phyloP scores from a whole-genome alignment of 148 eudicot species.

The Persicaria tinctoria region DNA sequence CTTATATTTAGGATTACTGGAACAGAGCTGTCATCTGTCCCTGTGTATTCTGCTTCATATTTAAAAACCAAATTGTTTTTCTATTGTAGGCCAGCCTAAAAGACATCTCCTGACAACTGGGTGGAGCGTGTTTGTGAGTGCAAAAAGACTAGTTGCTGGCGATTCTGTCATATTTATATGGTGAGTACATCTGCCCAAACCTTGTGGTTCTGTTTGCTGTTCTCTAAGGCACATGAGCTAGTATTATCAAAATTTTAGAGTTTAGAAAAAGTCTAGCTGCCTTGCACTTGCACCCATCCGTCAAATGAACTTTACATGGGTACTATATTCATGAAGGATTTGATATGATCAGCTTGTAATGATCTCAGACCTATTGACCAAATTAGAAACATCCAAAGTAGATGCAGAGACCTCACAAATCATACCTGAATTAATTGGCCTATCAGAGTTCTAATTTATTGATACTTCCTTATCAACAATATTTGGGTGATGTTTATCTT shows the following conservation, averaged over 20 bases:
- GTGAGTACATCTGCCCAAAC: constrained; percentile 18
- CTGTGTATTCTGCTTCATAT: neutral
- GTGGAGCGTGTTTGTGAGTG: constrained; percentile 75
- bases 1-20: neutral
- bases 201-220: neutral
- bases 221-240: neutral
- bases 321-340: neutral
- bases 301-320: neutral
- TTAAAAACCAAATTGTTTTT: neutral
- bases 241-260: neutral
- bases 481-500: neutral
- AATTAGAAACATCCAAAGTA: neutral
- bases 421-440: neutral
- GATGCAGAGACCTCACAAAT: neutral
- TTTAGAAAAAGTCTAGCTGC: neutral
- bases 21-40: neutral
- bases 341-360: neutral
- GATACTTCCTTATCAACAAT: neutral
- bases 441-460: neutral
- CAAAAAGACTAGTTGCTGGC: constrained; percentile 70
- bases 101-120: constrained; percentile 74
- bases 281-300: neutral
- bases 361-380: neutral
- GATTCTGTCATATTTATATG: constrained; percentile 69
- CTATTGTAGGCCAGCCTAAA: constrained; percentile 56